Percentiles rank a stretch among this genome's conserved stretches.
Conservation (phyloP, 116 monocot species). For the Papilionanthe hybrid region DNA sequence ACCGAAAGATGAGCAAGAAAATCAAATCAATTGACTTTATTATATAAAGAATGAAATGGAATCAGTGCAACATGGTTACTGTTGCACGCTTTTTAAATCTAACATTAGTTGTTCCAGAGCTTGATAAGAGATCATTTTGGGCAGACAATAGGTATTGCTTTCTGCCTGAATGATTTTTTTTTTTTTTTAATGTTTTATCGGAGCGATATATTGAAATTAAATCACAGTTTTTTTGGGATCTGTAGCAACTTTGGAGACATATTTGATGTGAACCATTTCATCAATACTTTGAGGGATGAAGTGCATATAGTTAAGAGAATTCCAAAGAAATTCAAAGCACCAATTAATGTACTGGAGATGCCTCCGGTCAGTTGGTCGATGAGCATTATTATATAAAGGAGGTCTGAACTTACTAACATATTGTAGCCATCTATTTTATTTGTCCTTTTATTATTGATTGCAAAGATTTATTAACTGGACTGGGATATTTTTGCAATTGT, state of each 20-base stretch:
- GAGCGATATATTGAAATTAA: neutral
- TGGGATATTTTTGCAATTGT: neutral
- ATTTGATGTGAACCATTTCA: slow-evolving; percentile 90
- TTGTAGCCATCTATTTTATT: neutral
- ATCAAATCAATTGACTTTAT: neutral
- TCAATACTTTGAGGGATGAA: slow-evolving; percentile 79
- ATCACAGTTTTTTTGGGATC: neutral
- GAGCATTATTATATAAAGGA: slow-evolving; percentile 87
- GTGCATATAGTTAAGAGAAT: slow-evolving; percentile 72
- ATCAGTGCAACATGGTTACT: slow-evolving; percentile 62
- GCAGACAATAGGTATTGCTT: slow-evolving; percentile 77
- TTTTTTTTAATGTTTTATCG: neutral
- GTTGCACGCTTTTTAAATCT: slow-evolving; percentile 76
- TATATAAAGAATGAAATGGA: neutral
- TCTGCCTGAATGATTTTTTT: neutral
- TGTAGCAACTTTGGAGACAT: slow-evolving; percentile 86
- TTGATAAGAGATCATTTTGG: slow-evolving; percentile 98
- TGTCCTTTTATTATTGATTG: neutral
- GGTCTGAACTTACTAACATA: slow-evolving; percentile 34
- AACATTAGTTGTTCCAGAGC: slow-evolving; percentile 86
- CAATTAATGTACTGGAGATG: slow-evolving; percentile 43
- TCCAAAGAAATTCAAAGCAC: slow-evolving; percentile 45
- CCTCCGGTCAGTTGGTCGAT: slow-evolving; percentile 93
- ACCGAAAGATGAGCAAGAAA: neutral
- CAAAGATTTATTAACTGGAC: neutral